Conservation (phyloP, 345 rosid genomes). For the Hibiscus tridactylites region DNA sequence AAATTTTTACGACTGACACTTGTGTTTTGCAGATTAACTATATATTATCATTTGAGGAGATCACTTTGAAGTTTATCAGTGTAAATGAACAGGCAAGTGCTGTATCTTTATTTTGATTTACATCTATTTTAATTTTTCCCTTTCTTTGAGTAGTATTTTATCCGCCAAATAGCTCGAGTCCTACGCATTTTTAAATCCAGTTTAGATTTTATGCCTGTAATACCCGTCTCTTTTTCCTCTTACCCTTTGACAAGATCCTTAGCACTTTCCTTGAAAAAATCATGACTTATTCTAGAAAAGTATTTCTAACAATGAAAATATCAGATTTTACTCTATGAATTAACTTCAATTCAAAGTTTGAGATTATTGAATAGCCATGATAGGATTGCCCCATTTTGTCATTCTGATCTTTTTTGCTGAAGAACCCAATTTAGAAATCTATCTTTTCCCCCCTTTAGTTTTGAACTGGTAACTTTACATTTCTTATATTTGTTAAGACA, state of each 20-base stretch:
- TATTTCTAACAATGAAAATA: not conserved
- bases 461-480: not conserved
- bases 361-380: not conserved
- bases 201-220: not conserved
- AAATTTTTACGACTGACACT: slow-evolving; percentile 8
- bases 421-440: not conserved
- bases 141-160: not conserved
- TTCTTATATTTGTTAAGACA: not conserved
- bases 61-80: slow-evolving; percentile 82
- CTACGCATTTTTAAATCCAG: not conserved
- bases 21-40: slow-evolving; percentile 65
- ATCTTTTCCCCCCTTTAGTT: not conserved
- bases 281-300: not conserved
- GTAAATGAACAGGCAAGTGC: slow-evolving; percentile 67
- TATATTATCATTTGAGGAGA: slow-evolving; percentile 89
- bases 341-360: not conserved
- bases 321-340: not conserved
- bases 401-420: not conserved
- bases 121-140: not conserved
- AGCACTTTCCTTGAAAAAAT: not conserved
- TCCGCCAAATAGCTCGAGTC: not conserved
- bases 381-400: not conserved
- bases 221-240: not conserved
- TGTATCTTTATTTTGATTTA: slow-evolving; percentile 2
- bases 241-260: not conserved